Evolutionary conservation across 371 early-diverging fungal genomes (phyloP), one percentile per base, ranked within the genome.

Genomic region (Nosema muscidifuracis): DNA sequence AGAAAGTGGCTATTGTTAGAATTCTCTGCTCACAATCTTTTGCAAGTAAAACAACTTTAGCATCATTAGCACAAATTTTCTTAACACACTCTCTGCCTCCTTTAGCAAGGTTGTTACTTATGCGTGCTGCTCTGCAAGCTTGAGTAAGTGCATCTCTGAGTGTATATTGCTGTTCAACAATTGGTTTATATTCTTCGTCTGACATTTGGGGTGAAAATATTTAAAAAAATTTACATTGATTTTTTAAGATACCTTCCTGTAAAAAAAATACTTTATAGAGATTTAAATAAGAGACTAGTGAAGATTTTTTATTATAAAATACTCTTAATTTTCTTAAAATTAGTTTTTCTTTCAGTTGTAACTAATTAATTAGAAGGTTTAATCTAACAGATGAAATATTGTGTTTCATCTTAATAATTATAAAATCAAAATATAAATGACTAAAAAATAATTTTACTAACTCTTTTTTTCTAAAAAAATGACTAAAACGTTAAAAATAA

Each of bases 21-120:
- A 65, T 62, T 16, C 64, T 71, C 24, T 67, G 53, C 2, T 57
- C 43, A 13, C 57, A 55, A 58, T 81, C 76, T 28, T 81, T 66
- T 12, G 78, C 47, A 30, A 81, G 33, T 53, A 81, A 31, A 40
- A 81, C 74, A 40, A 81, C 28, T 22, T 65, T 44, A 34, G 76
- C 55, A 13, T 74, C 18, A 0, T 64, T 61, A 1, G 53, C 43
- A n/a, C 72, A 42, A 1, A 76, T 43, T 20, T 42, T 53, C 51
- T 65, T 71, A 15, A 43, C 33, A 15, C 58, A 55, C 56, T 81
- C 73, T 34, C 44, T 67, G 2, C 72, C 43, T 4, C 81, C 81
- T 22, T 53, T 30, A 20, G 33, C 55, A n/a, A 74, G 31, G 31
- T 64, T 67, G 18, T 72, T 65, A 55, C 76, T 65, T 22, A 60